Conservation (phyloP, 2,329 filamentous ascomycete genomes). For the Fusarium burgessii region DNA sequence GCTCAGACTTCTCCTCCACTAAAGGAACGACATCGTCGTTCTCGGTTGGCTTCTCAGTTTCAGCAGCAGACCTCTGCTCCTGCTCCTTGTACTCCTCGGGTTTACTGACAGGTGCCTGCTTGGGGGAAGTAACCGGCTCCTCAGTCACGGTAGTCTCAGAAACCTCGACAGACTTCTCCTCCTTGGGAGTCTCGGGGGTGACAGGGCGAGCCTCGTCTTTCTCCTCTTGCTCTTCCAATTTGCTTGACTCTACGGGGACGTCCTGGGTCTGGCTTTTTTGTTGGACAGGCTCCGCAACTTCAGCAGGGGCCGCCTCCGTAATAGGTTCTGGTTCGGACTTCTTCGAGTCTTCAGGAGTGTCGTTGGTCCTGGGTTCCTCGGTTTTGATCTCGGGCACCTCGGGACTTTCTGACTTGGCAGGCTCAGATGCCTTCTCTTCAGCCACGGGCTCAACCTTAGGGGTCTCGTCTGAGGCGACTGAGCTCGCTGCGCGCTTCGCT, state of each 20-base stretch:
- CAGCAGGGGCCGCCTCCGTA: slow-evolving; percentile 25
- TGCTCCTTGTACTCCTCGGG: slow-evolving; percentile 13
- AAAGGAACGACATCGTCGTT: slow-evolving; percentile 23
- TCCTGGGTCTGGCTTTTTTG: slow-evolving; percentile 16
- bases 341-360: background rate
- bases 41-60: slow-evolving; percentile 14
- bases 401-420: slow-evolving; percentile 1
- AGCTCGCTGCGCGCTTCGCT: slow-evolving; percentile 3
- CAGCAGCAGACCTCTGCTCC: background rate
- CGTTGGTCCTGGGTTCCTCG: slow-evolving; percentile 1
- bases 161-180: slow-evolving; percentile 3
- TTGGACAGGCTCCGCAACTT: slow-evolving; percentile 25
- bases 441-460: slow-evolving; percentile 1
- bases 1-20: slow-evolving; percentile 24
- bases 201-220: slow-evolving; percentile 4
- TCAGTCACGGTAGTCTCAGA: slow-evolving; percentile 21
- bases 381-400: slow-evolving; percentile 7
- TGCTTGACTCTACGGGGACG: slow-evolving; percentile 6
- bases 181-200: slow-evolving; percentile 8
- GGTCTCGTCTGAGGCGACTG: slow-evolving; percentile 17
- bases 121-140: slow-evolving; percentile 19
- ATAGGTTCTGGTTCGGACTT: slow-evolving; percentile 13
- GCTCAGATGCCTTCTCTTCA: slow-evolving; percentile 19
- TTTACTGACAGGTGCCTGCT: background rate
- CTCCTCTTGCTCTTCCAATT: slow-evolving; percentile 1